Evolutionary conservation across 2,329 filamentous ascomycete species (phyloP).

Genomic region (Lachnellula arida): DNA sequence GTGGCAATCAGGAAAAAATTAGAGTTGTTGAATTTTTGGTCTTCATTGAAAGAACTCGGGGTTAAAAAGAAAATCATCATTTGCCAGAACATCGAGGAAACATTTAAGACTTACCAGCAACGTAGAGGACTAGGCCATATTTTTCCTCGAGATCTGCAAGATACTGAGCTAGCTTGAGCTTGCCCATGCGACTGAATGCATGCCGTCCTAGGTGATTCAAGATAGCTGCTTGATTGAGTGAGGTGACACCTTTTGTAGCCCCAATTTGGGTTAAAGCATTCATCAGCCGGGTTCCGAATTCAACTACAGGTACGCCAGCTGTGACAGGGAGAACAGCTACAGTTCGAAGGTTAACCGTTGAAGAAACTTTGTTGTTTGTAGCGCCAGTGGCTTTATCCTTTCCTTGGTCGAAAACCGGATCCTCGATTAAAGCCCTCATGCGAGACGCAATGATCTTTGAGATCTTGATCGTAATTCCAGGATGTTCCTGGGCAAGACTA

Average conservation of each 20-base stretch:
- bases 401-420: constrained; percentile 63
- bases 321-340: constrained; percentile 90
- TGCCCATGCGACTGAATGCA: constrained; percentile 96
- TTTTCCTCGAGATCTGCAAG: constrained; percentile 96
- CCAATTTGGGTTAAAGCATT: constrained; percentile 87
- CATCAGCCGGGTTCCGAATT: constrained; percentile 87
- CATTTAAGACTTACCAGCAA: constrained; percentile 60
- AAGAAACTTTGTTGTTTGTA: constrained; percentile 65
- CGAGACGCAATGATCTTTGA: constrained; percentile 96
- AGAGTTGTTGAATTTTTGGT: constrained; percentile 40
- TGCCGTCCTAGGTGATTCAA: constrained; percentile 92
- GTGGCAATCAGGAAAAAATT: constrained; percentile 60
- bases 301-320: constrained; percentile 84
- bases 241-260: constrained; percentile 82
- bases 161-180: constrained; percentile 91
- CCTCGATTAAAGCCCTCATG: constrained; percentile 85
- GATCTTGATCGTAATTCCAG: constrained; percentile 97
- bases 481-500: constrained; percentile 93
- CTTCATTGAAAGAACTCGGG: constrained; percentile 25
- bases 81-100: constrained; percentile 38
- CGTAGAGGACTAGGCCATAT: constrained; percentile 90
- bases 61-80: constrained; percentile 26
- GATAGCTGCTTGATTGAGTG: constrained; percentile 88
- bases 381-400: constrained; percentile 58
- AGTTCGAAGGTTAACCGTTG: constrained; percentile 86